These are phyloP conservation scores for Moesziomyces sp. DNA, from an alignment of 1,284 basidiomycete genomes.

Conservation along the genomic window DNA sequence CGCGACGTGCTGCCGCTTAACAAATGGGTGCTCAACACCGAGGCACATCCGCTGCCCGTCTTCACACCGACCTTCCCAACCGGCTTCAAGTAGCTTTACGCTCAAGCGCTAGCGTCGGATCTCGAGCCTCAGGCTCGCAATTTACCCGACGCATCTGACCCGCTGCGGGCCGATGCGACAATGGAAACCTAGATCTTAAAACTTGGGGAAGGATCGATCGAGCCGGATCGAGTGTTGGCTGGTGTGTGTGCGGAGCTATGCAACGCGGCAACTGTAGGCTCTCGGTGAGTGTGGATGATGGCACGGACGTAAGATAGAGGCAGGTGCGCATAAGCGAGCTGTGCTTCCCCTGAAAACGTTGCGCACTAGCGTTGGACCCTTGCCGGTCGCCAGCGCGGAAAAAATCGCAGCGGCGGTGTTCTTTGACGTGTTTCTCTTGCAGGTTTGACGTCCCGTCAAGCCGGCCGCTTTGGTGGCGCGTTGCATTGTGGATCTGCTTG, in stretches of 20 bases:
- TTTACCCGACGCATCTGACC: no score
- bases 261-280: no score
- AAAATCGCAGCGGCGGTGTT: background rate
- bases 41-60: slow-evolving; percentile 65
- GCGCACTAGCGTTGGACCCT: background rate
- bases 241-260: no score
- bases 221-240: no score
- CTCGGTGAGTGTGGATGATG: no score
- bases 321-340: slow-evolving; percentile 5
- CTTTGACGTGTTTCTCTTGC: slow-evolving; percentile 7
- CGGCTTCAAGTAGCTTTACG: slow-evolving; percentile 13
- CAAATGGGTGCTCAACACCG: slow-evolving; percentile 85
- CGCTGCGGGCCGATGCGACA: no score
- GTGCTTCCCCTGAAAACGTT: slow-evolving; percentile 28
- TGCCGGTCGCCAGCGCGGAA: background rate
- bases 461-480: no score
- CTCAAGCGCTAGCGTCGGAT: no score
- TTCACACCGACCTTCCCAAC: slow-evolving; percentile 58
- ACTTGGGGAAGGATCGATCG: no score
- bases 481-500: no score
- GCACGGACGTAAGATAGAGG: background rate
- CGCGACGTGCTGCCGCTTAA: slow-evolving; percentile 75
- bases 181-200: no score
- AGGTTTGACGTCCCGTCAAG: background rate
- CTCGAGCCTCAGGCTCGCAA: no score